Base-by-base conservation (phyloP, 2,329 filamentous ascomycete species). In the Monascus ruber region DNA sequence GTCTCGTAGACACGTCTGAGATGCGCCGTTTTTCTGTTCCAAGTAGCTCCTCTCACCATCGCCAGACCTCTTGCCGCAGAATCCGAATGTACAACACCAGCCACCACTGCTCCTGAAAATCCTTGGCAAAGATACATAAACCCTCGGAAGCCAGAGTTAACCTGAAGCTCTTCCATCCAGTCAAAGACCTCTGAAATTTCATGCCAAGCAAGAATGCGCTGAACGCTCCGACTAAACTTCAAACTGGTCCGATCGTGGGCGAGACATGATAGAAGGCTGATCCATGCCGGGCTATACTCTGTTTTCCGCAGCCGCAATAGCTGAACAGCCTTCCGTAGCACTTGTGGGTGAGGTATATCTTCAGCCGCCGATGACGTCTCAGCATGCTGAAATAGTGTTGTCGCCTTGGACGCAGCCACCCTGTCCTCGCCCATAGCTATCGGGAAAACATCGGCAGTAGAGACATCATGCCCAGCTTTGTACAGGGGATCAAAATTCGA, bases 121-220 rank as follows among this genome's bases (percentile, higher is more conserved):
- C 52, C 47, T 25, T 42, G 43, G 40, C 63, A 67, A 10, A 65
- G 46, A n/a, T 48, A 36, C 26, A 55, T 49, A 37, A 66, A 60
- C 3, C 55, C 60, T 7, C 56, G 46, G 24, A 55, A 42, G 17
- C 59, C 58, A 26, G 53, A 42, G 31, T 54, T 53, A 17, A 64
- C 37, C 32, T 54, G 44, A 11, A 53, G 46, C 6, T 51, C 40
- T 32, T 53, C 48, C 60, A 66, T 65, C 53, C 53, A 61, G 11
- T 47, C 40, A 2, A 59, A 37, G 6, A 63, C 46, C 33, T 55
- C 47, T 24, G 56, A 31, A 5, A 53, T 48, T 36, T 63, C 60
- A 40, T 60, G 51, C 64, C 65, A 69, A 29, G 57, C 51, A 31
- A 64, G 39, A 34, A 65, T 49, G 36, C 52, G 49, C 34, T 64